Evolutionary conservation across 495 filamentous ascomycete genomes (phyloP), one percentile per base, ranked within the genome.

Genomic region (Penicillium tannophilum): DNA sequence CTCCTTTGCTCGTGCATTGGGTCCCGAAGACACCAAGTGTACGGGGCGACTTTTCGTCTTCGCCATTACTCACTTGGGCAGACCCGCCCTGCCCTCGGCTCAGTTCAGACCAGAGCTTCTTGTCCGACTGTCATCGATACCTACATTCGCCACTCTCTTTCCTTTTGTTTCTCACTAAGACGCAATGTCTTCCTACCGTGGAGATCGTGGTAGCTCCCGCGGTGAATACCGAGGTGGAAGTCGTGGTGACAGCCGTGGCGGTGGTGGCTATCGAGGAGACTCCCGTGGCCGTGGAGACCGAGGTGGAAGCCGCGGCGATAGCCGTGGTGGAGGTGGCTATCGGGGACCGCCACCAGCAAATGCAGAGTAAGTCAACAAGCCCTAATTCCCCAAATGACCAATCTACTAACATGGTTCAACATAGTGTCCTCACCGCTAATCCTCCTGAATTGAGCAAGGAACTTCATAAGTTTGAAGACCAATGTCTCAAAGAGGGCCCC

Each of bases 111-210:
- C 33, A 36, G 33, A 36, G 7, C 3, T 36, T 36, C 10, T 36
- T 36, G 33, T 36, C 9, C 33, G 33, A 36, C 33, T 36, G 1
- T 36, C 33, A 36, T 14, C 33, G 4, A 36, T 36, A 36, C 10
- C 33, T 36, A 14, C 33, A 33, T 33, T 36, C 9, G 6, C 6
- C 4, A 28, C 28, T 7, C 33, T 36, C 10, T 17, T 17, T 0
- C 2, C 19, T 48, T 48, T 41, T 9, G 19, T 41, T 46, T n/a
- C 19, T 50, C 31, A 12, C 17, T 19, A 33, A 54, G 43, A n/a
- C 42, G 55, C 30, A 31, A 66, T 66, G 63, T 57, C 60, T 57
- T 35, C 9, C 33, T 14, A 6, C 33, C 54, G 47, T 30, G 39
- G 53, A 8, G 44, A 42, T 2, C 39, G 45, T 23, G 20, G 30